A percentile compares a stretch with the other conserved stretches of the same genome.
Evolutionary conservation across 148 eudicot species (phyloP).

Genomic region (Gaultheria prostrata): DNA sequence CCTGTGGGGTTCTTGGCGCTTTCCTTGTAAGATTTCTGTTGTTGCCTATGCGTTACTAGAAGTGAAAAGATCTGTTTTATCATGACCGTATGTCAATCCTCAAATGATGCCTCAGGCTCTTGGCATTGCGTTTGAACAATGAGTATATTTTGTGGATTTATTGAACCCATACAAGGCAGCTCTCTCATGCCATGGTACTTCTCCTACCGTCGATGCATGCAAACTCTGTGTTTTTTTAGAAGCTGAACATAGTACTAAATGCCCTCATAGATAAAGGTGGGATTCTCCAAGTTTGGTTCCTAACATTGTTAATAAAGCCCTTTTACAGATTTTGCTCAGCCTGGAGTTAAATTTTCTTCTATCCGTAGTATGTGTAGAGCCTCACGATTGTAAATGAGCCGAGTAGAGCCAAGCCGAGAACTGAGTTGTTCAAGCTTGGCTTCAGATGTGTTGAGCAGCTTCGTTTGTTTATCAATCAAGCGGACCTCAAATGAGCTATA

Average conservation of each 20-base stretch:
- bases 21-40: conserved; percentile 49
- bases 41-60: conserved; percentile 5
- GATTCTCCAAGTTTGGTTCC: neutral
- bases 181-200: neutral
- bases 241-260: neutral
- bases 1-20: conserved; percentile 89
- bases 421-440: neutral
- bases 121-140: neutral
- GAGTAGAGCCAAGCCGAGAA: neutral
- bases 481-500: neutral
- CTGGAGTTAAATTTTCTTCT: neutral
- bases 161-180: neutral
- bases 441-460: neutral
- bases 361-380: neutral
- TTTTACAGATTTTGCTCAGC: neutral
- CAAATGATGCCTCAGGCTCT: neutral
- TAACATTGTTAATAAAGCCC: neutral
- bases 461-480: neutral
- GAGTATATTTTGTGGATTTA: neutral
- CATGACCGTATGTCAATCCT: neutral
- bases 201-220: neutral
- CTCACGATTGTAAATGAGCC: neutral
- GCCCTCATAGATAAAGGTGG: neutral
- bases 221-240: neutral
- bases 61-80: neutral